Conservation (phyloP, 768 basidiomycete genomes). For the Russula brevipes region DNA sequence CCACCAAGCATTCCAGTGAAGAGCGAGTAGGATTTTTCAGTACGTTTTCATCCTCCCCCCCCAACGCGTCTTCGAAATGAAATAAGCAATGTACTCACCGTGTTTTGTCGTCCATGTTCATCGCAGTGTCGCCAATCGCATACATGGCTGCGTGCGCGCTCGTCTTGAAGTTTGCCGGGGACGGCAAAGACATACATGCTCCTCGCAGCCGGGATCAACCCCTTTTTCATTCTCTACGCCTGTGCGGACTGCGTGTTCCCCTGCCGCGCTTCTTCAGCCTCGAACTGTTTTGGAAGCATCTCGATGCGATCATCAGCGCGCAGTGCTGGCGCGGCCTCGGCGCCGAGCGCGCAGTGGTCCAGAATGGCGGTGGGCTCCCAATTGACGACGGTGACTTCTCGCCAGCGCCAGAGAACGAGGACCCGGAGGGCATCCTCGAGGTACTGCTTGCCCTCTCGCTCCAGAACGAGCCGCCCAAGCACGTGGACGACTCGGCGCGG, state of each 20-base stretch:
- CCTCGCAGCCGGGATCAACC: not conserved
- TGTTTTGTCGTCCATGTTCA: too few species aligned
- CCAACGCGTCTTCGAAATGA: too few species aligned
- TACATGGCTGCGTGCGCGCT: conserved; percentile 1
- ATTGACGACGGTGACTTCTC: not conserved
- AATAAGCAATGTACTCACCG: too few species aligned
- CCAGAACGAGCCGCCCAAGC: too few species aligned
- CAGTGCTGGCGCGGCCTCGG: conserved; percentile 1
- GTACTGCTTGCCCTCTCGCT: not conserved
- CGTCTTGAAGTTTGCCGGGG: not conserved
- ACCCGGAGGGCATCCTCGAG: not conserved
- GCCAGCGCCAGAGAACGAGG: not conserved
- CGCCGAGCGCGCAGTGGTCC: too few species aligned
- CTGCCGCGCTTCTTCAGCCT: conserved; percentile 1
- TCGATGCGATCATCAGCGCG: conserved; percentile 1
- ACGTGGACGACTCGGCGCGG: not conserved
- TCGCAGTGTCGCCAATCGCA: too few species aligned
- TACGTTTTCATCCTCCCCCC: not conserved
- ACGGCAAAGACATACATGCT: not conserved
- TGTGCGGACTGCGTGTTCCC: not conserved
- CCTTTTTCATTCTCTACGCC: conserved; percentile 16
- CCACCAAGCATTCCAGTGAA: not conserved
- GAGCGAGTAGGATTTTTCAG: conserved; percentile 3
- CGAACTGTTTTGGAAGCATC: conserved; percentile 11
- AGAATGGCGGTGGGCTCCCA: not conserved